Evolutionary conservation across 345 rosid genomes (phyloP), one percentile per base, ranked within the genome.

Genomic region (Aquilaria yunnanensis): DNA sequence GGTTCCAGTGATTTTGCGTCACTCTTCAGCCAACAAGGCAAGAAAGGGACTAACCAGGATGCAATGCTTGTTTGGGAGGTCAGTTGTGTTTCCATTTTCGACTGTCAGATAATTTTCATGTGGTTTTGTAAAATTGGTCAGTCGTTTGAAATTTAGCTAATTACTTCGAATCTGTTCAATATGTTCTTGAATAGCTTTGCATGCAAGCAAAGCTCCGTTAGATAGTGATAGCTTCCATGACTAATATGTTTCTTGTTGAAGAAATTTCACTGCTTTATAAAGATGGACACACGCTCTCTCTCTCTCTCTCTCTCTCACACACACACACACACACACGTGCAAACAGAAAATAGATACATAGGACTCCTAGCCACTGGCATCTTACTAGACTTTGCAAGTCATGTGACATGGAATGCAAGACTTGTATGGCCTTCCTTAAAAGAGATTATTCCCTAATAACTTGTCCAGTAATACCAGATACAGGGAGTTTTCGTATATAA

Each of bases 51-150:
- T 65, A 94, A 94, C 71, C 99, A 94, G 75, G 99, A 94, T 72
- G 99, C 99, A 60, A 94, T 94, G 97, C 69, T 94, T 71, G 97
- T 88, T 69, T 94, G 99, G 99, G 99, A 90, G 99, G 97, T 94
- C 61, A 69, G 88, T 68, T 48, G 62, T 49, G 65, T 67, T 59
- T 43, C 43, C 37, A 30, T 62, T 34, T 50, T 61, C 47, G 12
- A 49, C 12, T 59, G 23, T 47, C 52, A 0, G 3, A 64, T 60
- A 51, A 52, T 57, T 67, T 70, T 58, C 48, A 32, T 54, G 7
- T n/a, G 4, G 13, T 16, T 37, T 53, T 67, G 10, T 61, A 65
- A 47, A 16, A 57, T 31, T 68, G 30, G 33, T 68, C 53, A 61
- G 10, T 12, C 29, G 13, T 45, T 59, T 14, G 10, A 13, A 12